Conservation (phyloP, 164 flowering plant species). For the Paratinospora sagittata region DNA sequence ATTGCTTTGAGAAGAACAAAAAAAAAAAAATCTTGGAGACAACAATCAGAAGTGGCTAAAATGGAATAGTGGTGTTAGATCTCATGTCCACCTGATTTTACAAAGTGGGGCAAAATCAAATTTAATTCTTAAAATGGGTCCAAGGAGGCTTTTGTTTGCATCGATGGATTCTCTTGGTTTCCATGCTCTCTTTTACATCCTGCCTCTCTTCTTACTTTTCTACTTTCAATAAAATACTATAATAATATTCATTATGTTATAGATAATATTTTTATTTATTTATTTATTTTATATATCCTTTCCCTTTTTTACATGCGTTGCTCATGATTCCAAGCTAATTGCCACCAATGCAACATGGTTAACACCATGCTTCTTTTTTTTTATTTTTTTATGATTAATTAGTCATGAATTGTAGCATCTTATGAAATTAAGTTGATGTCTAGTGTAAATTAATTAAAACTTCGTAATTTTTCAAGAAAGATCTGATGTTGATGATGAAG, state of each 20-base stretch:
- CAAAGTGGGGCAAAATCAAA: too few species aligned
- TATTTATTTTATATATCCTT: background rate
- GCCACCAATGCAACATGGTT: background rate
- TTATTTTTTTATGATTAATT: background rate
- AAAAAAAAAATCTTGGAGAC: background rate
- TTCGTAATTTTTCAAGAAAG: background rate
- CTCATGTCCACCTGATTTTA: too few species aligned
- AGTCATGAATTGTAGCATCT: background rate
- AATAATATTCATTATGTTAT: background rate
- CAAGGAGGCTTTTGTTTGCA: constrained; percentile 2
- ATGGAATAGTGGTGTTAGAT: background rate
- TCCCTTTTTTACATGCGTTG: background rate
- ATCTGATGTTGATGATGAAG: too few species aligned
- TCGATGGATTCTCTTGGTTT: constrained; percentile 10
- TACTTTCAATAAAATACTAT: background rate
- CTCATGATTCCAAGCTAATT: background rate
- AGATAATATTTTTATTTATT: background rate
- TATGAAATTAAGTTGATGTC: background rate
- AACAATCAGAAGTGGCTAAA: background rate
- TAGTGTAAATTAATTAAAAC: background rate
- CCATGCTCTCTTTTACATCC: background rate
- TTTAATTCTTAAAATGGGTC: too few species aligned
- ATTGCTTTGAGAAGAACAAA: too few species aligned
- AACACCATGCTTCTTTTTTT: background rate
- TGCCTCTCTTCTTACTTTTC: background rate